phyloP scores from a whole-genome alignment of 106 monocot genomes.

The Vanilla planifolia region DNA sequence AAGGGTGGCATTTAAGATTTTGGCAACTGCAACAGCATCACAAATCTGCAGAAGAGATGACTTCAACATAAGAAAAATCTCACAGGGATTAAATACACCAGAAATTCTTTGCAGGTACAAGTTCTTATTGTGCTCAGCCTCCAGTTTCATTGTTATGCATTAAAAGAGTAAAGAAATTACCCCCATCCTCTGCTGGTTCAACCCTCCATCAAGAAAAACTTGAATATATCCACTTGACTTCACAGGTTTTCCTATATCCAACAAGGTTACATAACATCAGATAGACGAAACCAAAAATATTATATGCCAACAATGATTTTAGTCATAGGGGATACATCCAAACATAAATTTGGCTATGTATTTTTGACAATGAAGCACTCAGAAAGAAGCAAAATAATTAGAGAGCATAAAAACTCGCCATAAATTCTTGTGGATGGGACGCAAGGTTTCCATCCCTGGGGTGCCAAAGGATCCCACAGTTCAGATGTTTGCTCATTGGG shows the following conservation, averaged over 20 bases:
- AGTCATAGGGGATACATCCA: too few relatives aligned
- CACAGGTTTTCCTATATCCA: conserved; percentile 14
- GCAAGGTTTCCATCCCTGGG: conserved; percentile 64
- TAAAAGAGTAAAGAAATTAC: conserved; percentile 26
- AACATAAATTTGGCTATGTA: neutral
- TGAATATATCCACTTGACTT: conserved; percentile 59
- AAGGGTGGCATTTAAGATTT: conserved; percentile 81
- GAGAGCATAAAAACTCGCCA: conserved; percentile 28
- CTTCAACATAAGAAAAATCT: neutral
- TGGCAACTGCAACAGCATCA: conserved; percentile 84
- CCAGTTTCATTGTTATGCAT: neutral
- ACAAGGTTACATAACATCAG: too few relatives aligned
- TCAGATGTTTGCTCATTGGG: conserved; percentile 35
- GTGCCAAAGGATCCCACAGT: conserved; percentile 58
- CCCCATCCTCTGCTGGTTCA: conserved; percentile 94
- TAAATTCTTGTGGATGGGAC: conserved; percentile 15
- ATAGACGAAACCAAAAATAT: too few relatives aligned
- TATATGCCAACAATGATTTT: too few relatives aligned
- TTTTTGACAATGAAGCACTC: too few relatives aligned
- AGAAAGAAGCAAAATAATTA: too few relatives aligned
- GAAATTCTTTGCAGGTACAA: neutral
- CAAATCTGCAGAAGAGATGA: conserved; percentile 46
- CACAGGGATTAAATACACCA: neutral
- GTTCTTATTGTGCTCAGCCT: too few relatives aligned
- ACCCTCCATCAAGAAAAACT: conserved; percentile 90